A percentile compares a stretch with the other conserved stretches of the same genome.
phyloP scores from a whole-genome alignment of 495 filamentous ascomycete species.

The Trichocladium antarcticum region DNA sequence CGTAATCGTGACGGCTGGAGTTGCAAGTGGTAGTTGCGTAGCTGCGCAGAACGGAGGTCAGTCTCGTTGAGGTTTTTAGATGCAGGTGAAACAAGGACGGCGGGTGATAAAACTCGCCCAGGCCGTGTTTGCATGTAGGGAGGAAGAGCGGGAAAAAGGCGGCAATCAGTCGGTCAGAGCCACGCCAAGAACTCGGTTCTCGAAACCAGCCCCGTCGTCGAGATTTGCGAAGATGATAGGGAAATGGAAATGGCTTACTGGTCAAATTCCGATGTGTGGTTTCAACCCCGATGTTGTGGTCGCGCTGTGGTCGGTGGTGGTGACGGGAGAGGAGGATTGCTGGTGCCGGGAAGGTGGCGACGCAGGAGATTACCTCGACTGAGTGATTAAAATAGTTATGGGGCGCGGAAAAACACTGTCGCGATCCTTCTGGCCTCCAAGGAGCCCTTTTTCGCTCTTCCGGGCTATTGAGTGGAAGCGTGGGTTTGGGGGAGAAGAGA shows the following conservation, averaged over 20 bases:
- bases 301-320: too few species aligned
- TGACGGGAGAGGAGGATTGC: too few species aligned
- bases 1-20: neutral
- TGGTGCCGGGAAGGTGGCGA: too few species aligned
- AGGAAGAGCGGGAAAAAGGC: too few species aligned
- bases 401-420: too few species aligned
- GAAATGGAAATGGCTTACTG: conserved; percentile 5
- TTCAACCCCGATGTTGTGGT: conserved; percentile 10
- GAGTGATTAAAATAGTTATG: too few species aligned
- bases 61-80: neutral
- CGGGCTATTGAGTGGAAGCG: too few species aligned
- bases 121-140: conserved; percentile 4
- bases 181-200: conserved; percentile 8
- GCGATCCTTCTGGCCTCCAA: too few species aligned
- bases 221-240: neutral
- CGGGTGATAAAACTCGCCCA: neutral
- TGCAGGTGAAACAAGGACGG: neutral
- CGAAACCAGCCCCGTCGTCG: neutral
- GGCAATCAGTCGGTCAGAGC: neutral
- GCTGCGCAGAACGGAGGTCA: neutral
- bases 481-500: conserved; percentile 14
- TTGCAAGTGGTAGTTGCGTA: neutral
- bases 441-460: too few species aligned
- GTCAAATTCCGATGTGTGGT: neutral
- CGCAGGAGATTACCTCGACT: too few species aligned